Evolutionary conservation across 305 asterid genomes (phyloP).

Genomic region (Striga hermonthica): DNA sequence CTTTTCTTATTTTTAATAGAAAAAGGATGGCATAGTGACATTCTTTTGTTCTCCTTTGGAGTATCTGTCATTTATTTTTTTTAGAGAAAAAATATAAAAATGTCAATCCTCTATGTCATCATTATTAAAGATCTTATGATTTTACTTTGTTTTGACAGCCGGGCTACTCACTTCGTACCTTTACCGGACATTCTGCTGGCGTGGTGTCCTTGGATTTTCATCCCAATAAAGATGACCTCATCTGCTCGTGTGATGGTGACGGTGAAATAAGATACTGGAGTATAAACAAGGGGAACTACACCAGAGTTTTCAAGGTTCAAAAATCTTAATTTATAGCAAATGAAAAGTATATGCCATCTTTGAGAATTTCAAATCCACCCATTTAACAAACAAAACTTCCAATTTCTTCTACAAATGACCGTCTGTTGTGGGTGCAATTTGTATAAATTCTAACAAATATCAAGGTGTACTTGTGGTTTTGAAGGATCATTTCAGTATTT

Average conservation of each 20-base stretch:
- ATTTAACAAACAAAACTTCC: neutral
- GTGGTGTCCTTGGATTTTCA: constrained; percentile 95
- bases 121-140: neutral
- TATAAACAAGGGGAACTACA: constrained; percentile 68
- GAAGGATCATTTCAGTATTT: neutral
- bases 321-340: neutral
- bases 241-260: constrained; percentile 91
- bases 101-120: neutral
- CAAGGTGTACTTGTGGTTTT: neutral
- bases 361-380: too few relatives aligned
- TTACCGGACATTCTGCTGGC: constrained; percentile 85
- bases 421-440: neutral
- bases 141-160: constrained; percentile 42
- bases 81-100: neutral
- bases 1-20: constrained; percentile 40
- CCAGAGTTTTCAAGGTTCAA: constrained; percentile 73
- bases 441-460: neutral
- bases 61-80: too few relatives aligned
- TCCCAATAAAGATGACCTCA: constrained; percentile 90
- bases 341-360: neutral
- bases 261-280: constrained; percentile 97
- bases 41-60: too few relatives aligned
- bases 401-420: neutral
- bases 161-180: constrained; percentile 75
- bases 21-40: too few relatives aligned